Percentiles rank a stretch among this genome's conserved stretches.
Evolutionary conservation across 441 rosid species (phyloP).

Genomic region (Eutrema salsugineum): DNA sequence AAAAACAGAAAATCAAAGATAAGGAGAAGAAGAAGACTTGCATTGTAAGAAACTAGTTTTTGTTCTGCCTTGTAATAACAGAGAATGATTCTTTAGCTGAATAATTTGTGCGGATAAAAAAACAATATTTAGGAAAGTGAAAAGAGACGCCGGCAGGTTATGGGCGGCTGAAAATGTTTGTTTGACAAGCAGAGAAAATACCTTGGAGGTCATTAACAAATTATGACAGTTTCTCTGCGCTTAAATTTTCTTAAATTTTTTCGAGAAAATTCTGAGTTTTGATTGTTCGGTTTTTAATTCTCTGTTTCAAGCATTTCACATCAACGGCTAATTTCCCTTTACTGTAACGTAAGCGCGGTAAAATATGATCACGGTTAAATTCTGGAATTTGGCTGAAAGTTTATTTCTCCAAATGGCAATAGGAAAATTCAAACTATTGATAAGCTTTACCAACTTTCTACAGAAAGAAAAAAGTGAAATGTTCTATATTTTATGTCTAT

Average conservation of each 20-base stretch:
- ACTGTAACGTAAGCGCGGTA: conserved; percentile 12
- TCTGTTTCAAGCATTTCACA: background rate
- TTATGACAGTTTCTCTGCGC: conserved; percentile 19
- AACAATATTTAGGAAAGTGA: background rate
- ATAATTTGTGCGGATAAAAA: background rate
- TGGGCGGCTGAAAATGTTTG: conserved; percentile 16
- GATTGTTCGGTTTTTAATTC: background rate
- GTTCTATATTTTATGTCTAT: too few relatives aligned
- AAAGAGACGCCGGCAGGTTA: conserved; percentile 21
- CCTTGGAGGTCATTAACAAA: conserved; percentile 4
- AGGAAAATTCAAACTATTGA: too few relatives aligned
- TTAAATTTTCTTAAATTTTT: too few relatives aligned
- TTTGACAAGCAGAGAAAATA: background rate
- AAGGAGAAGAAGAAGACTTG: conserved; percentile 11
- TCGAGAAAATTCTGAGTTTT: background rate
- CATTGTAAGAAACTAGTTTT: conserved; percentile 26
- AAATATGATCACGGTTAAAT: background rate
- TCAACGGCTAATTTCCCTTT: conserved; percentile 17
- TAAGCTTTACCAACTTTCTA: too few relatives aligned
- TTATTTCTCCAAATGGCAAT: too few relatives aligned
- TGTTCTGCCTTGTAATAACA: conserved; percentile 15
- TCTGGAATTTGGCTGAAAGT: too few relatives aligned
- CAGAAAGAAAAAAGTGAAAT: too few relatives aligned
- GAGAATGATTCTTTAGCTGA: background rate
- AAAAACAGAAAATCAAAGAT: conserved; percentile 21